These are phyloP conservation scores for Saccharomyces uvarum DNA, from an alignment of 1,139 yeast species.

Conservation along the genomic window DNA sequence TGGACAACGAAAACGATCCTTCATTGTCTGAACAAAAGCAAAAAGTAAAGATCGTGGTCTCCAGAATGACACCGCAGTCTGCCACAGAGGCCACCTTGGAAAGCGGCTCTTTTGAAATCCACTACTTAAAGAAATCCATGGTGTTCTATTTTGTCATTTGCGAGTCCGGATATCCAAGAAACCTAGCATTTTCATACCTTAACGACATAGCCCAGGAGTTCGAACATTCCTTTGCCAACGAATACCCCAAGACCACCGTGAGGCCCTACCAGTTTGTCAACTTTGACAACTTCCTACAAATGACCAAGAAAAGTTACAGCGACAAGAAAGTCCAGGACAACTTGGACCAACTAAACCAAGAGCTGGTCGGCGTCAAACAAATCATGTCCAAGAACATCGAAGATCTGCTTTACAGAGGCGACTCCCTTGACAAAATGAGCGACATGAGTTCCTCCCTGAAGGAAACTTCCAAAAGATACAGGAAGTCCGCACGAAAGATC, in stretches of 20 bases:
- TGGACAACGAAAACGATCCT: slow-evolving; percentile 64
- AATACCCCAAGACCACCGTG: slow-evolving; percentile 53
- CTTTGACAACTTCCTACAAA: slow-evolving; percentile 74
- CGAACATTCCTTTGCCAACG: slow-evolving; percentile 67
- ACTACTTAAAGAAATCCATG: slow-evolving; percentile 57
- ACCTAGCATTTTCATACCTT: slow-evolving; percentile 80
- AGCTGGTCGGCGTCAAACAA: slow-evolving; percentile 84
- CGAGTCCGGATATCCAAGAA: slow-evolving; percentile 75
- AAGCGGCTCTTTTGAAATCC: slow-evolving; percentile 66
- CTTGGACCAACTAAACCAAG: slow-evolving; percentile 76
- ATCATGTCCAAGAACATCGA: slow-evolving; percentile 96
- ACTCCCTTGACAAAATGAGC: slow-evolving; percentile 84
- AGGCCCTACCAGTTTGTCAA: slow-evolving; percentile 88
- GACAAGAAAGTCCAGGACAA: slow-evolving; percentile 88
- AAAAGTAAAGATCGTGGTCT: slow-evolving; percentile 69
- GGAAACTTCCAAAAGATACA: slow-evolving; percentile 78
- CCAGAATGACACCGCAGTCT: slow-evolving; percentile 70
- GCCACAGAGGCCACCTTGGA: slow-evolving; percentile 84
- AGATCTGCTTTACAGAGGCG: slow-evolving; percentile 90
- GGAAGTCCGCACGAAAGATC: slow-evolving; percentile 83
- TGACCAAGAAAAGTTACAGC: slow-evolving; percentile 81
- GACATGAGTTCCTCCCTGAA: slow-evolving; percentile 77
- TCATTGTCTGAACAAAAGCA: slow-evolving; percentile 69
- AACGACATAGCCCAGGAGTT: slow-evolving; percentile 79
- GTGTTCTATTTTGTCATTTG: slow-evolving; percentile 73